Conservation (phyloP, 169 alveolate genomes). For the Plasmodium gonderi region DNA sequence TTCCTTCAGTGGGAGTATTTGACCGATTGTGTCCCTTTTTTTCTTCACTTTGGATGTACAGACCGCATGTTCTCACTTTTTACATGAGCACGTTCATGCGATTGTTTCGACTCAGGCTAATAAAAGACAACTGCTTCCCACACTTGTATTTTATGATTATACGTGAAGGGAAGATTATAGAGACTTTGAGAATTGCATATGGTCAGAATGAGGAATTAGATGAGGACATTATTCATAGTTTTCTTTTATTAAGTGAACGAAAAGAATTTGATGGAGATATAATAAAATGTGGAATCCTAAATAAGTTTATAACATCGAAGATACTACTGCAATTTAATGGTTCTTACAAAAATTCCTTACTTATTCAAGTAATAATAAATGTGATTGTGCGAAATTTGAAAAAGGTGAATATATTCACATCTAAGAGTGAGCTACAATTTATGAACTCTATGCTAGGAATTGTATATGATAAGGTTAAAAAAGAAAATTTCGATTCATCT, state of each 20-base stretch:
- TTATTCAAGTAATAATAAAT: conserved; percentile 25
- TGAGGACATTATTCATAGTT: conserved; percentile 11
- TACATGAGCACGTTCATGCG: no score
- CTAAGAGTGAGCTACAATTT: not conserved
- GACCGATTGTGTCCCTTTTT: no score
- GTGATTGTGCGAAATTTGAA: not conserved
- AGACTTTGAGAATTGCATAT: conserved; percentile 6
- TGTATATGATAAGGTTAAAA: conserved; percentile 1
- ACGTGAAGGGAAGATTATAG: conserved; percentile 8
- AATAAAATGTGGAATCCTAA: conserved; percentile 27
- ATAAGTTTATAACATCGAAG: not conserved
- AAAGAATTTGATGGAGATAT: conserved; percentile 45
- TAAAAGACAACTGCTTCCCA: not conserved
- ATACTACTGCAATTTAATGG: not conserved
- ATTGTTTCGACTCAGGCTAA: not conserved
- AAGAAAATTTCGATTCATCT: conserved; percentile 2
- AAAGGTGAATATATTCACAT: not conserved
- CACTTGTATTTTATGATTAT: conserved; percentile 2
- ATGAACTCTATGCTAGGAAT: conserved; percentile 18
- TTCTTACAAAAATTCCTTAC: not conserved
- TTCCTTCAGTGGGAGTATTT: no score
- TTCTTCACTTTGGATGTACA: no score
- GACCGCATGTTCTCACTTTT: no score
- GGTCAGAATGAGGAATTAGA: not conserved
- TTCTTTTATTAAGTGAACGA: conserved; percentile 17